Percentiles rank a stretch among this genome's conserved stretches.
Conservation (phyloP, 1,284 basidiomycete species). For the Blastosporella zonata region DNA sequence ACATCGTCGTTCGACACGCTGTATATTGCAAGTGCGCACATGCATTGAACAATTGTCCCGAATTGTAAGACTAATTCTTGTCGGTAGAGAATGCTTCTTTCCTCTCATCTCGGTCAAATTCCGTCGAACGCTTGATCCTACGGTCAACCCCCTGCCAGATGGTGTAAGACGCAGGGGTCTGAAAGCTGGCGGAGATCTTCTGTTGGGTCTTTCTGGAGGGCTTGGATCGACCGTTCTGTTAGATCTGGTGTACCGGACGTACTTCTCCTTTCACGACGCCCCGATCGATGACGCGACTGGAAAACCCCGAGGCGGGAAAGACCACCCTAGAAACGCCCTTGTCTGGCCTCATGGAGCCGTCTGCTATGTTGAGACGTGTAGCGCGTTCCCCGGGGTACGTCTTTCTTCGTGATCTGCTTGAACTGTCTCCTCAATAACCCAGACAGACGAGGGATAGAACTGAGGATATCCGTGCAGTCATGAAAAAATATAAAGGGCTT, state of each 20-base stretch:
- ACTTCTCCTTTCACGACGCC: conserved; percentile 40
- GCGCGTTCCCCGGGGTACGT: conserved; percentile 59
- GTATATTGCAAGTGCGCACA: conserved; percentile 75
- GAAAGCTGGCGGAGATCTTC: conserved; percentile 63
- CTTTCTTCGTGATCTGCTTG: conserved; percentile 2
- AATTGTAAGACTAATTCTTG: background rate
- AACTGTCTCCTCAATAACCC: conserved; percentile 17
- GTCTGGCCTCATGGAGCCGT: conserved; percentile 63
- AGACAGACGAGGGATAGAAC: conserved; percentile 54
- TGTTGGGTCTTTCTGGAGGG: conserved; percentile 72
- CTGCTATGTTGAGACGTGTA: conserved; percentile 69
- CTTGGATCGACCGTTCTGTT: conserved; percentile 69
- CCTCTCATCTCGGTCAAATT: conserved; percentile 62
- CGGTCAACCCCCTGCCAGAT: conserved; percentile 52
- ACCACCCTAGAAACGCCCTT: conserved; percentile 60
- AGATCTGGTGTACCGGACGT: conserved; percentile 64
- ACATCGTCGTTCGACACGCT: conserved; percentile 71
- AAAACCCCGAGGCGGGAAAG: conserved; percentile 50
- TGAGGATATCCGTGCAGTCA: conserved; percentile 44
- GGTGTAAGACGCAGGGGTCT: conserved; percentile 49
- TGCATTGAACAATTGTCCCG: conserved; percentile 1
- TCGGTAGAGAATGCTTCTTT: conserved; percentile 61
- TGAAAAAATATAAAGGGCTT: conserved; percentile 47
- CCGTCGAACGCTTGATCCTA: conserved; percentile 60
- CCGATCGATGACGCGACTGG: conserved; percentile 24